Base-by-base conservation (phyloP, 2,329 filamentous ascomycete species). In the Dothiorella sarmentorum region DNA sequence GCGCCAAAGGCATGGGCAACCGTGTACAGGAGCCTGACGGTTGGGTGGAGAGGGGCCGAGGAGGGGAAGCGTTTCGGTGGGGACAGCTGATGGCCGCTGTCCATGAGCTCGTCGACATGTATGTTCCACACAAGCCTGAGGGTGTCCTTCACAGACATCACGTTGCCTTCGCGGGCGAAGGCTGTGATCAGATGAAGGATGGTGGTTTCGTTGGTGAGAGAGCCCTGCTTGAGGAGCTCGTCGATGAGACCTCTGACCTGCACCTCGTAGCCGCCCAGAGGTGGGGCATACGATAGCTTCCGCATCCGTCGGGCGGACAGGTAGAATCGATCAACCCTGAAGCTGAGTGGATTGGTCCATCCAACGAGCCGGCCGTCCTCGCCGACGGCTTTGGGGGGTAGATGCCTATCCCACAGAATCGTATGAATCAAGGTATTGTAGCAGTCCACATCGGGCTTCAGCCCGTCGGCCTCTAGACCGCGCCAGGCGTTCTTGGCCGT, bases 1-100 rank as follows among this genome's bases (percentile, higher is more conserved):
- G 79, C 80, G n/a, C 87, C 82, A 62, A 87, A 89, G 1, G 79
- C 76, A 67, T 90, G 85, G 5, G 87, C 86, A n/a, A 92, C 74
- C 7, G 86, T 81, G 57, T 82, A 77, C 20, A 93, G 77, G 0
- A 92, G 76, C 2, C 76, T 74, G 7, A 69, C 62, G 0, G 82
- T 84, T 2, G 90, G 89, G 52, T 77, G 75, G 29, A 87, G 70
- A 7, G 82, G 80, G 1, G 82, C 86, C 26, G 78, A 75, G 0
- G 64, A 65, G 1, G 75, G 68, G 42, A 82, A 78, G 1, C 67
- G 65, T 27, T 67, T 75, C n/a, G 76, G 69, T 1, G 68, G 67
- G 11, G 70, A 66, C 17, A 73, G 61, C 4, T 62, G 49, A 62
- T 7, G 9, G 26, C 58, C 27, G 64, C 67, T 7, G 3, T 62